phyloP scores from a whole-genome alignment of 345 rosid genomes.

The Brassica cretica region DNA sequence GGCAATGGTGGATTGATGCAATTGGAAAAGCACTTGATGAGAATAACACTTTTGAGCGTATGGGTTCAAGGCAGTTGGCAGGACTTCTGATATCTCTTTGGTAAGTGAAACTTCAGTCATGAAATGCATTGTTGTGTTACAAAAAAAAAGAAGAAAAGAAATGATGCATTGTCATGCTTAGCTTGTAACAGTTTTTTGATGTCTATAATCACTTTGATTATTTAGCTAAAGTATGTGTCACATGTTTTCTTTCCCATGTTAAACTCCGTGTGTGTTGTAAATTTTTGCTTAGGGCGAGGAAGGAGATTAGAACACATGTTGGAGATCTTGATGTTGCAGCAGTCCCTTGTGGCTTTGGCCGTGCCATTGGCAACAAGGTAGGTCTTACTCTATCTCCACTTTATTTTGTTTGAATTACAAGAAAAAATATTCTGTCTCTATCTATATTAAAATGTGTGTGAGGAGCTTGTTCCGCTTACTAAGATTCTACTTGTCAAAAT shows the following conservation, averaged over 20 bases:
- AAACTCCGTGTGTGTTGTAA: constrained; percentile 14
- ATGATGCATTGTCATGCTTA: constrained; percentile 22
- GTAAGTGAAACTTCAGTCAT: constrained; percentile 43
- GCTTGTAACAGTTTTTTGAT: background rate
- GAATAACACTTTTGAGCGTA: constrained; percentile 78
- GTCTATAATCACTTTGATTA: background rate
- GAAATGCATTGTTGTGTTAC: background rate
- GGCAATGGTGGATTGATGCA: constrained; percentile 92
- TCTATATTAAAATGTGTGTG: background rate
- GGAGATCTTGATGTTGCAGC: constrained; percentile 98
- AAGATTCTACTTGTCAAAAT: constrained; percentile 22
- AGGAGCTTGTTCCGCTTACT: background rate
- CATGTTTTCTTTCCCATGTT: background rate
- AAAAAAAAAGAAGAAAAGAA: background rate
- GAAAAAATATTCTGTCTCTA: background rate
- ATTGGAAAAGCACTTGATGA: constrained; percentile 91
- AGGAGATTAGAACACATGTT: constrained; percentile 75
- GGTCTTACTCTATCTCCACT: background rate
- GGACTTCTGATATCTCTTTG: constrained; percentile 88
- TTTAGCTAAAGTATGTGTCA: background rate
- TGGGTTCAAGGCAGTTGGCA: constrained; percentile 97
- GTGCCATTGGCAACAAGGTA: constrained; percentile 97
- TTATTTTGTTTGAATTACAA: background rate
- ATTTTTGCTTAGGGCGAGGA: constrained; percentile 71
- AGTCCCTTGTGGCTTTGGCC: constrained; percentile 97